A percentile compares a stretch with the other conserved stretches of the same genome.
Conservation (phyloP, 2,329 filamentous ascomycete genomes). For the Amauroascus verrucosus region DNA sequence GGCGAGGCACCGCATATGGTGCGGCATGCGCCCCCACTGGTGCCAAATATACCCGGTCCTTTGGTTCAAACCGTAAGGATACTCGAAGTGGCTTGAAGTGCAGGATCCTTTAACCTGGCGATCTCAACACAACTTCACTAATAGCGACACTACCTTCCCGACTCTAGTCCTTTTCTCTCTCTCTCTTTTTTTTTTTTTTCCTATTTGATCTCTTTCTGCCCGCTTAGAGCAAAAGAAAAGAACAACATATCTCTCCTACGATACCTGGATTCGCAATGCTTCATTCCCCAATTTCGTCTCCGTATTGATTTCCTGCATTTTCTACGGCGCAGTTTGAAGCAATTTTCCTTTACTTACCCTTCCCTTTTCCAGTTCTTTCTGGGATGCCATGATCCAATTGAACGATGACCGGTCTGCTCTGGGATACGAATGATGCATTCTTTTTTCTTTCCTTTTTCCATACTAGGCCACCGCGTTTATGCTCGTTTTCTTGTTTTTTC, state of each 20-base stretch:
- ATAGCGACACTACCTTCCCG: not conserved
- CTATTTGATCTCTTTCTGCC: too few species aligned
- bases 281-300: constrained; percentile 4
- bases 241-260: not conserved
- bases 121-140: not conserved
- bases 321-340: constrained; percentile 7
- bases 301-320: constrained; percentile 10
- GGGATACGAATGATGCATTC: constrained; percentile 10
- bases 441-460: not conserved
- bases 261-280: not conserved
- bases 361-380: not conserved
- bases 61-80: constrained; percentile 31
- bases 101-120: constrained; percentile 28
- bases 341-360: not conserved
- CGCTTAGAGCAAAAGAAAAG: not conserved
- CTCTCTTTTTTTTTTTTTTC: not conserved
- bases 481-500: not conserved
- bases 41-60: constrained; percentile 31
- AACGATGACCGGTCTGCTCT: constrained; percentile 7
- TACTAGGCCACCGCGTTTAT: not conserved
- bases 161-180: not conserved
- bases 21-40: constrained; percentile 22
- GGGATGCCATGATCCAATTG: constrained; percentile 2
- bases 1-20: constrained; percentile 29
- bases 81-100: constrained; percentile 32